phyloP scores from a whole-genome alignment of 2,329 filamentous ascomycete species.

The Microascus cirrosus region DNA sequence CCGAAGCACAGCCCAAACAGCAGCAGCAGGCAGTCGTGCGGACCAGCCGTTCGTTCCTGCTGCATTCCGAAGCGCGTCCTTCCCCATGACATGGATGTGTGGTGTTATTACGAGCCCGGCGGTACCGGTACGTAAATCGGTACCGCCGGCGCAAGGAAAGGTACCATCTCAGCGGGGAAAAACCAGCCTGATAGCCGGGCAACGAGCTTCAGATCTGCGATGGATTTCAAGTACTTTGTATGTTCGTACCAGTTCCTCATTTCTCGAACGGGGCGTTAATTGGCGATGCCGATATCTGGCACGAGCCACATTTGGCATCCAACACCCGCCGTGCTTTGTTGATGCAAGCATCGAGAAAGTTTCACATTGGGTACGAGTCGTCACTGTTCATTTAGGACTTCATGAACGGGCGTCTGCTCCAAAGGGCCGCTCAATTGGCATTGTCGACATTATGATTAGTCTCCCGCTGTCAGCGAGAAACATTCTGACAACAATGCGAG shows the following conservation, averaged over 20 bases:
- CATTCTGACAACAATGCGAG: no score
- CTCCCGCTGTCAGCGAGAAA: background rate
- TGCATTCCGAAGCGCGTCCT: background rate
- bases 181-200: background rate
- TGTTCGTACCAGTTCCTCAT: background rate
- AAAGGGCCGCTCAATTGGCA: background rate
- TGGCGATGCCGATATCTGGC: conserved; percentile 2
- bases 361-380: background rate
- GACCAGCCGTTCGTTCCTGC: background rate
- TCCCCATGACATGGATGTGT: background rate
- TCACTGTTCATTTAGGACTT: background rate
- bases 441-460: background rate
- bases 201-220: background rate
- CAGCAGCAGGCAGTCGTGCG: background rate
- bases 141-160: background rate
- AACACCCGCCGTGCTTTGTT: background rate
- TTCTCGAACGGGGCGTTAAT: conserved; percentile 1
- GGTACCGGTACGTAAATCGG: background rate
- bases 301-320: background rate
- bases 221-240: background rate
- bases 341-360: background rate
- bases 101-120: background rate
- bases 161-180: background rate
- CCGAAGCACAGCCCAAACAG: background rate
- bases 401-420: background rate